These are phyloP conservation scores for Phaffia tasmanica DNA, from an alignment of 768 basidiomycete genomes.

Conservation along the genomic window DNA sequence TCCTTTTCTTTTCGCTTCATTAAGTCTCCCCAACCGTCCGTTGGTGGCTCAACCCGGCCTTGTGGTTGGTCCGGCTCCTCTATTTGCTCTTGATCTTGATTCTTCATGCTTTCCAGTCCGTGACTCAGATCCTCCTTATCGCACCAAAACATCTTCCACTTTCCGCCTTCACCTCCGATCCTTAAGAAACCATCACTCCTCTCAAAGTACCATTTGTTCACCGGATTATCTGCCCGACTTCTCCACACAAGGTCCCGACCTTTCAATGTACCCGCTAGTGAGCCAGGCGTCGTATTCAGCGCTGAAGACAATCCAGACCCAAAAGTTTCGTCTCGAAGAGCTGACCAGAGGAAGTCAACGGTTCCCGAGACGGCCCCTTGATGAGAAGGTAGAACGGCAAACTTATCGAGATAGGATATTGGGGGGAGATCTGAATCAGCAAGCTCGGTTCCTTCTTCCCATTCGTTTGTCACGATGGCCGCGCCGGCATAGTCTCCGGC, in stretches of 20 bases:
- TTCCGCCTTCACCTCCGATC: slow-evolving; percentile 44
- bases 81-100: background rate
- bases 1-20: slow-evolving; percentile 41
- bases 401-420: slow-evolving; percentile 94
- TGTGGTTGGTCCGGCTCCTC: slow-evolving; percentile 2
- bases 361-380: slow-evolving; percentile 81
- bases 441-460: slow-evolving; percentile 16
- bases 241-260: slow-evolving; percentile 97
- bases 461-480: slow-evolving; percentile 71
- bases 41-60: background rate
- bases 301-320: slow-evolving; percentile 88
- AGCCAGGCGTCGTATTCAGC: slow-evolving; percentile 81
- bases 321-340: slow-evolving; percentile 94
- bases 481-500: slow-evolving; percentile 93
- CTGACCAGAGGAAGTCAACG: slow-evolving; percentile 98
- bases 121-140: slow-evolving; percentile 65
- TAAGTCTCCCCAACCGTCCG: background rate
- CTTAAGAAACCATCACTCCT: slow-evolving; percentile 81
- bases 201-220: slow-evolving; percentile 99
- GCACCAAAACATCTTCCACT: slow-evolving; percentile 97
- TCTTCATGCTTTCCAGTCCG: background rate
- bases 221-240: slow-evolving; percentile 78
- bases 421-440: slow-evolving; percentile 34
- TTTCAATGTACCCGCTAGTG: slow-evolving; percentile 74
- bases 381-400: slow-evolving; percentile 84